Conservation (phyloP, 805 yeast genomes). For the Komagataella pastoris region DNA sequence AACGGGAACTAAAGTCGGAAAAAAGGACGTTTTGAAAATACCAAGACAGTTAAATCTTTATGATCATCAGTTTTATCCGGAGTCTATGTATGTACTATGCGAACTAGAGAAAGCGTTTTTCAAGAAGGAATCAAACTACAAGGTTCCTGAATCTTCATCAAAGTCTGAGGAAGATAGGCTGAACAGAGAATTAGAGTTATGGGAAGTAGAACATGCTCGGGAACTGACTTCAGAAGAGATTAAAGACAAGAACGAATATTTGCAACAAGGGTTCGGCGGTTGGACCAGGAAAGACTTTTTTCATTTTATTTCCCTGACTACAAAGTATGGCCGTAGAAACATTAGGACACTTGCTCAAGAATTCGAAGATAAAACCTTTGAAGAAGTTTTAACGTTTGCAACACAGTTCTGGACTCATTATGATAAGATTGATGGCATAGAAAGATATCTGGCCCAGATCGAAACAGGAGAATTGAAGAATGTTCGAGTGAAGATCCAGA, state of each 20-base stretch:
- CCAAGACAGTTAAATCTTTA: slow-evolving; percentile 54
- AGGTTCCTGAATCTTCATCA: slow-evolving; percentile 34
- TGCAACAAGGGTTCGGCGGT: slow-evolving; percentile 44
- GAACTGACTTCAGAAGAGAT: slow-evolving; percentile 56
- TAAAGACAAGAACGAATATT: slow-evolving; percentile 32
- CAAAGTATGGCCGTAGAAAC: slow-evolving; percentile 48
- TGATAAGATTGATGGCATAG: slow-evolving; percentile 52
- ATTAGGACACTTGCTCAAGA: slow-evolving; percentile 35
- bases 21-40: slow-evolving; percentile 19
- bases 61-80: slow-evolving; percentile 65
- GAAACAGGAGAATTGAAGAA: slow-evolving; percentile 61
- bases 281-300: slow-evolving; percentile 74
- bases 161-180: slow-evolving; percentile 30
- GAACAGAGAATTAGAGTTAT: slow-evolving; percentile 32
- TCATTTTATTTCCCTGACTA: slow-evolving; percentile 55
- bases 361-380: slow-evolving; percentile 40
- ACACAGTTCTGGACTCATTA: slow-evolving; percentile 52
- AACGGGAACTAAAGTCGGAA: slow-evolving; percentile 7
- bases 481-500: slow-evolving; percentile 40
- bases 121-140: slow-evolving; percentile 45
- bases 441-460: slow-evolving; percentile 57
- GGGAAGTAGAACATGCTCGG: slow-evolving; percentile 36
- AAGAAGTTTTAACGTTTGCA: slow-evolving; percentile 48
- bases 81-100: slow-evolving; percentile 34
- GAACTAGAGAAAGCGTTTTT: slow-evolving; percentile 54